Base-by-base conservation (phyloP, 768 basidiomycete genomes). In the Pleurotus salmoneostramineus region DNA sequence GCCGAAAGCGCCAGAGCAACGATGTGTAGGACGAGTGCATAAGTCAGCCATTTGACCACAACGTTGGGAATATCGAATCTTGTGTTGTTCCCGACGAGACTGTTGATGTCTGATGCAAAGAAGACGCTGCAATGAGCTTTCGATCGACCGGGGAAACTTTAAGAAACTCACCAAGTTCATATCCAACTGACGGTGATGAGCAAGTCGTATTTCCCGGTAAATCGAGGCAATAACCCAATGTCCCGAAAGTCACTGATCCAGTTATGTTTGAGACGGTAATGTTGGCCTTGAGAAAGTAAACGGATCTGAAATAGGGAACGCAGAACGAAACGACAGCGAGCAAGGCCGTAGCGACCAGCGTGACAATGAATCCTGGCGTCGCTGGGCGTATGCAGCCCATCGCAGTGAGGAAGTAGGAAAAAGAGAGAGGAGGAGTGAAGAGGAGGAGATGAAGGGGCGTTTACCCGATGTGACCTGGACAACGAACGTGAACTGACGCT, bases 31-130 rank as follows among this genome's bases (percentile, higher is more conserved):
- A 98, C 85, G 62, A 99, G 85, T 21, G 86, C 87, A 66, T 96
- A 96, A 7, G 97, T 98, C 67, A 98, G 76, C 93, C 95, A 98
- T 76, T 97, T 96, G 60, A 95, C 89, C 50, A 87, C 81, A 5
- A 93, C 83, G 57, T 84, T 76, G 1, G 95, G 93, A 51, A 98
- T 91, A 63, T 92, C 70, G 36, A 95, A 72, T 31, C 76, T 64
- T 2, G 82, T 74, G 3, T 78, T 71, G 69, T 92, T 80, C 5
- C 88, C 91, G 34, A 97, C 83, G 1, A 98, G 79, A 37, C 76
- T 67, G 65, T 95, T 93, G 63, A 95, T 83, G 64, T 98, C 94
- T 95, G 61, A 3, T 5, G 32, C 48, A 33, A 46, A 52, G 60
- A 56, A 48, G 54, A 56, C 50, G 58, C 37, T 40, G 14, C 37